These are phyloP conservation scores for Venturia nashicola DNA, from an alignment of 2,329 filamentous ascomycete species.

Conservation along the genomic window DNA sequence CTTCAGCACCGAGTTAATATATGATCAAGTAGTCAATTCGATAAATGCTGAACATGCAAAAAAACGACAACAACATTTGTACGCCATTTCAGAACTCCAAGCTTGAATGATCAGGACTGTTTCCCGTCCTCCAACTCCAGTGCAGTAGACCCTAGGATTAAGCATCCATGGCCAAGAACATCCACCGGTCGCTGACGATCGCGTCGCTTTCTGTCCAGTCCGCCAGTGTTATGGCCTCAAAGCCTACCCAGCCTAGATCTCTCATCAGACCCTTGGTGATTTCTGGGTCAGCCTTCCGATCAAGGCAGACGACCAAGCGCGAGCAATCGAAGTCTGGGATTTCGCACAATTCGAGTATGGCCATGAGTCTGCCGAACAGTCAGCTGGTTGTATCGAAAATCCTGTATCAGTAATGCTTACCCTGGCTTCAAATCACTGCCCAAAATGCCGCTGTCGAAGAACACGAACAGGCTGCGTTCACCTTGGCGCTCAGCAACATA, in stretches of 20 bases:
- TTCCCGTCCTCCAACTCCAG: background rate
- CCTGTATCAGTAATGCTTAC: slow-evolving; percentile 41
- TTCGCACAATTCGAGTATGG: slow-evolving; percentile 77
- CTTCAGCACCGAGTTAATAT: no score
- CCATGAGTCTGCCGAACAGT: slow-evolving; percentile 53
- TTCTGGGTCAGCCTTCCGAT: slow-evolving; percentile 51
- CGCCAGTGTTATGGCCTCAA: slow-evolving; percentile 69
- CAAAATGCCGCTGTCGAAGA: slow-evolving; percentile 66
- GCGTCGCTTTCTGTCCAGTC: slow-evolving; percentile 54
- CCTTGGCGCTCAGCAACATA: slow-evolving; percentile 62
- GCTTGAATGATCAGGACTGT: background rate
- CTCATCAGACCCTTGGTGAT: slow-evolving; percentile 59
- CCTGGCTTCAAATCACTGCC: slow-evolving; percentile 75
- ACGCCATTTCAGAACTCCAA: background rate
- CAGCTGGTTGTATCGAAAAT: slow-evolving; percentile 11
- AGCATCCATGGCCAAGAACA: slow-evolving; percentile 81
- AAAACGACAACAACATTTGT: background rate
- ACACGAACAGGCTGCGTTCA: slow-evolving; percentile 71
- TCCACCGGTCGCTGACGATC: slow-evolving; percentile 64
- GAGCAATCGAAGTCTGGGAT: slow-evolving; percentile 58
- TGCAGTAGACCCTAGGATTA: slow-evolving; percentile 22
- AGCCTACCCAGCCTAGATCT: slow-evolving; percentile 87
- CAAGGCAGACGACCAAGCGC: slow-evolving; percentile 69
- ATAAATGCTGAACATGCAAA: background rate
- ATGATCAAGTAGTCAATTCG: background rate